Conservation (phyloP, 257 asterid species). For the Penstemon davidsonii region DNA sequence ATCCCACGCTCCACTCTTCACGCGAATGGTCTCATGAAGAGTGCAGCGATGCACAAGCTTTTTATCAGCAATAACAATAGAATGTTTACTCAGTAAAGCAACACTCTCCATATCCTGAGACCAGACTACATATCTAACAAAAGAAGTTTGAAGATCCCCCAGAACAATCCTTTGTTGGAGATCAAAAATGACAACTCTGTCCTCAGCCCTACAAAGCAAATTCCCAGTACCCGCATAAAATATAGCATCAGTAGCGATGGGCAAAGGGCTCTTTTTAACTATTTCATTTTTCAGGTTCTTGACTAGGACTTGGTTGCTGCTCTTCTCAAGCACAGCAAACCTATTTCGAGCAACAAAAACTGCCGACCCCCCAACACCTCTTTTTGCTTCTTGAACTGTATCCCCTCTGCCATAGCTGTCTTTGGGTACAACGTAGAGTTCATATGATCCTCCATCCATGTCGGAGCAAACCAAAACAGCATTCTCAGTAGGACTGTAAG, state of each 20-base stretch:
- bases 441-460: constrained; percentile 89
- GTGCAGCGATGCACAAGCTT: constrained; percentile 93
- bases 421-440: constrained; percentile 74
- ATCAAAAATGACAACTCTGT: constrained; percentile 83
- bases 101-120: constrained; percentile 92
- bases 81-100: constrained; percentile 92
- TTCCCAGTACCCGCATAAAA: constrained; percentile 97
- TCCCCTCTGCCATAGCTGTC: constrained; percentile 87
- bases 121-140: constrained; percentile 91
- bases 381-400: constrained; percentile 79
- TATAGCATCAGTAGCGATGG: constrained; percentile 82
- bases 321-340: constrained; percentile 94
- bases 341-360: constrained; percentile 90
- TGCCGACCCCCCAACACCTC: constrained; percentile 89
- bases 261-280: constrained; percentile 68
- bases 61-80: constrained; percentile 92
- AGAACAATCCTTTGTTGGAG: constrained; percentile 81
- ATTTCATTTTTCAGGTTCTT: constrained; percentile 81
- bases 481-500: constrained; percentile 93
- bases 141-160: constrained; percentile 89
- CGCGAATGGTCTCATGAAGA: constrained; percentile 97
- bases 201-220: constrained; percentile 95
- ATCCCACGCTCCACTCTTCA: constrained; percentile 99
- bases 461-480: constrained; percentile 91
- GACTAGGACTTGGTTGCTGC: constrained; percentile 75